Evolutionary conservation across 257 asterid species (phyloP).

Genomic region (Galeopsis tetrahit): DNA sequence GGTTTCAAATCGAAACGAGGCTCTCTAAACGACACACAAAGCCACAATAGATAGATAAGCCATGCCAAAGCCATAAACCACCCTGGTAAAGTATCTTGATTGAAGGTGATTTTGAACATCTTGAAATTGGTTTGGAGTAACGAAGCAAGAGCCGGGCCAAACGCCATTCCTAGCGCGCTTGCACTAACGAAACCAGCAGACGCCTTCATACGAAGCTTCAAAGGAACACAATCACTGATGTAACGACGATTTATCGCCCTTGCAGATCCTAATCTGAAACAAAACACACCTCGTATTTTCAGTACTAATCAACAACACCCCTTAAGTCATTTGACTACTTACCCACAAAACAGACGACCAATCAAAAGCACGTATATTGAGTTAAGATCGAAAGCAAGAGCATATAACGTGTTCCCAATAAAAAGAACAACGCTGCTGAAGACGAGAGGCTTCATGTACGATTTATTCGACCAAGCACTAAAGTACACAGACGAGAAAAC

Average conservation of each 20-base stretch:
- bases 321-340: conserved; percentile 11
- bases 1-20: conserved; percentile 37
- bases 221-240: conserved; percentile 69
- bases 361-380: conserved; percentile 58
- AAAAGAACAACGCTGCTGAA: conserved; percentile 72
- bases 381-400: conserved; percentile 64
- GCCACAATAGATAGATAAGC: conserved; percentile 63
- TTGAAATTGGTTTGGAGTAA: conserved; percentile 53
- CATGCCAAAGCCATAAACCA: conserved; percentile 76
- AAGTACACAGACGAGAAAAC: conserved; percentile 74
- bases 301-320: background rate
- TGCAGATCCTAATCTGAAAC: conserved; percentile 71
- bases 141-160: conserved; percentile 68
- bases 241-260: conserved; percentile 74
- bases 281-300: background rate
- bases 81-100: conserved; percentile 64
- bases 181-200: conserved; percentile 77
- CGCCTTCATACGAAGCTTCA: conserved; percentile 63
- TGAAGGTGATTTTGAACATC: conserved; percentile 57
- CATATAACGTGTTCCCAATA: conserved; percentile 59
- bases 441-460: conserved; percentile 64
- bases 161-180: conserved; percentile 82
- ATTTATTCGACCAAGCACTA: conserved; percentile 76
- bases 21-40: conserved; percentile 56
- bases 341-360: conserved; percentile 75